phyloP scores from a whole-genome alignment of 176 grass and related monocot species.

The Carex scoparia region DNA sequence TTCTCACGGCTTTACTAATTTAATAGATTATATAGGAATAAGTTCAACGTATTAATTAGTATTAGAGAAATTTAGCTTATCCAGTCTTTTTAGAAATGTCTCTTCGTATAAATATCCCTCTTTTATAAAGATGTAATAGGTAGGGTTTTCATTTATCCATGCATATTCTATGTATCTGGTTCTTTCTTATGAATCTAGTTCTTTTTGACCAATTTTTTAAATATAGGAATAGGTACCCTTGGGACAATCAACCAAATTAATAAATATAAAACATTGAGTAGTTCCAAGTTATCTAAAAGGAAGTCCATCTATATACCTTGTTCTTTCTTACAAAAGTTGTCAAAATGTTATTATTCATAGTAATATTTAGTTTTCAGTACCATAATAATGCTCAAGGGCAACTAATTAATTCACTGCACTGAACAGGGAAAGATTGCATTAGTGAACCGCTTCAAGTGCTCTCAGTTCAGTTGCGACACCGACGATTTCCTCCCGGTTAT shows the following conservation, averaged over 20 bases:
- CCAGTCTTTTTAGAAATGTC: neutral
- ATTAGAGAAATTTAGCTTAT: no score
- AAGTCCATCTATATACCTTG: neutral
- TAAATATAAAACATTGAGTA: neutral
- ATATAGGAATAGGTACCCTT: neutral
- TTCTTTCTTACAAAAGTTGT: neutral
- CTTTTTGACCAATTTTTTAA: no score
- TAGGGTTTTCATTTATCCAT: no score
- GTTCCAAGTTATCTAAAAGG: no score
- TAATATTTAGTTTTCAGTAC: neutral
- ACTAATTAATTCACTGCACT: neutral
- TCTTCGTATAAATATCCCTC: neutral
- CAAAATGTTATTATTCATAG: neutral
- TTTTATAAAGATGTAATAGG: no score
- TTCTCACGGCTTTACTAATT: neutral
- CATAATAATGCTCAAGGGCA: neutral
- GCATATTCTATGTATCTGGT: no score
- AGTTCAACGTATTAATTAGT: no score
- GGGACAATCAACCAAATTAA: neutral
- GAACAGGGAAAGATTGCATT: constrained; percentile 38
- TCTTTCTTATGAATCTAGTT: no score
- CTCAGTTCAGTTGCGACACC: constrained; percentile 29
- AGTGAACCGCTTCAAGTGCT: constrained; percentile 23
- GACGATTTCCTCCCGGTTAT: constrained; percentile 51
- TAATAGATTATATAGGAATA: neutral